phyloP scores from a whole-genome alignment of 2,329 filamentous ascomycete genomes.

The Aaosphaeria arxii region DNA sequence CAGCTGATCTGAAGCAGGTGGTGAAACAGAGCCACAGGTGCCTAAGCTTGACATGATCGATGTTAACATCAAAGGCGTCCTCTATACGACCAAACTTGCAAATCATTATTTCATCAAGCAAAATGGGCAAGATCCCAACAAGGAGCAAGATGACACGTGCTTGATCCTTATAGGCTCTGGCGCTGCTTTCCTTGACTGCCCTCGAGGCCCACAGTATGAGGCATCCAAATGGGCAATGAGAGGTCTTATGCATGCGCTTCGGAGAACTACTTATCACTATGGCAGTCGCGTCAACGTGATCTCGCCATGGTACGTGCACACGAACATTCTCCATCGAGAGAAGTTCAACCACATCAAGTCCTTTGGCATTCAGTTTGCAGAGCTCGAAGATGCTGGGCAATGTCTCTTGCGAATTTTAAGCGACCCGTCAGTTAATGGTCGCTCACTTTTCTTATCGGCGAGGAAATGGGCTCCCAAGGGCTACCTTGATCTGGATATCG shows the following conservation, averaged over 20 bases:
- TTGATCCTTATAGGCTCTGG: neutral
- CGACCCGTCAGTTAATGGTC: neutral
- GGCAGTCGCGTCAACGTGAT: neutral
- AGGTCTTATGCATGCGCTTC: neutral
- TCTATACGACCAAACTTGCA: constrained; percentile 28
- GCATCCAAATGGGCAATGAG: neutral
- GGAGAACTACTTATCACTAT: neutral
- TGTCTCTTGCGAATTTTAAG: neutral
- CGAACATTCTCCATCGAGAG: neutral
- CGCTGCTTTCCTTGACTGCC: neutral
- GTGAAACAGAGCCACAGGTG: constrained; percentile 12
- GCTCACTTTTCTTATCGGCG: neutral
- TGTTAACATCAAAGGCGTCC: constrained; percentile 25
- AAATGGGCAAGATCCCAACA: constrained; percentile 20
- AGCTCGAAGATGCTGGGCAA: neutral
- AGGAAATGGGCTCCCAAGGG: neutral
- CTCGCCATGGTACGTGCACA: neutral
- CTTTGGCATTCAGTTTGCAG: neutral
- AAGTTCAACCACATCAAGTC: neutral
- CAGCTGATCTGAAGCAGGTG: too few species aligned
- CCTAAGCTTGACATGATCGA: constrained; percentile 25
- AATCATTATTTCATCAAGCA: constrained; percentile 22
- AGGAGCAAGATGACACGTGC: neutral
- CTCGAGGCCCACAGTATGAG: neutral
- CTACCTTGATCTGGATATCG: neutral